Base-by-base conservation (phyloP, 2,329 filamentous ascomycete species). In the Stemphylium lycopersici region DNA sequence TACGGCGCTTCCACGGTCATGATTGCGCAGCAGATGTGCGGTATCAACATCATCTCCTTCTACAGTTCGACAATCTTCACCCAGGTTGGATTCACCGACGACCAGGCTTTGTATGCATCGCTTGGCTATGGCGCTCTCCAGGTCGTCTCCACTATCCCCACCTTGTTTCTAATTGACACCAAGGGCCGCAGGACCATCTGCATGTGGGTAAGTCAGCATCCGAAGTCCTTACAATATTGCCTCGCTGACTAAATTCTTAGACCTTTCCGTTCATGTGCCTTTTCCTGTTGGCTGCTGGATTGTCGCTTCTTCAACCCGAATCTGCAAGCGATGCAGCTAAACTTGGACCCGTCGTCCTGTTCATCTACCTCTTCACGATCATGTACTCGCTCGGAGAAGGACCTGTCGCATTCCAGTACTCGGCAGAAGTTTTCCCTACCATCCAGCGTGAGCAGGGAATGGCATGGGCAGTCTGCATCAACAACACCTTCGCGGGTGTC, bases 61-160 rank as follows among this genome's bases (percentile, higher is more conserved):
- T 95, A 92, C 41, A 96, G 96, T 68, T 93, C 68, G 0, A 65
- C 93, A 65, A 69, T 88, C 48, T 91, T 95, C 70, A 93, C 89
- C 0, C 37, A 68, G 2, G 71, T 62, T 32, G 71, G 71, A 3
- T 74, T 72, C 59, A 60, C 52, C 1, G 11, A 37, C 0, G 55
- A 45, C 1, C 55, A 75, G 52, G 72, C 73, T 2, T 48, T 75
- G 8, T 74, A 69, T 56, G 72, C 72, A 2, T 75, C 72, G 8
- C 66, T 76, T 4, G 73, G 73, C 1, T 76, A 73, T 46, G 73
- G 73, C 43, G 70, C 70, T 11, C 56, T 76, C 10, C 70, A 75
- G 26, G 67, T 76, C 44, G 63, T 76, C 12, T 68, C 67, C 48
- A 74, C 73, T 0, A 72, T 74, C 32, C 73, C 73, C 3, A 74